phyloP scores from a whole-genome alignment of 2,329 filamentous ascomycete species.

The Berkeleyomyces rouxiae region DNA sequence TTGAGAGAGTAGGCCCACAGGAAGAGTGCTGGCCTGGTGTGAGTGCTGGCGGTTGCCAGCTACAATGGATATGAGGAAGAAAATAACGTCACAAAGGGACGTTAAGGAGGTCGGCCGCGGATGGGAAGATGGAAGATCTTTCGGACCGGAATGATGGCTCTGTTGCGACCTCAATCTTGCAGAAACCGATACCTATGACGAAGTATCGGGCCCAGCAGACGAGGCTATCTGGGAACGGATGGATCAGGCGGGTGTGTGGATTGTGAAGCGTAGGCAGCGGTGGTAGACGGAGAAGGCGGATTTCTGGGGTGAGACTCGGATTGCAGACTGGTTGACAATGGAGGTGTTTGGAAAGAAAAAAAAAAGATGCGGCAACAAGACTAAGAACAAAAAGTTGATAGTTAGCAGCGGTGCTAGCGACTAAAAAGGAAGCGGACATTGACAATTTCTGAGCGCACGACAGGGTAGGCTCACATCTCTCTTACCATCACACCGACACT shows the following conservation, averaged over 20 bases:
- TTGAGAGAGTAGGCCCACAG: conserved; percentile 96
- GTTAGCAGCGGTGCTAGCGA: not conserved
- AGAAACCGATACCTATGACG: conserved; percentile 67
- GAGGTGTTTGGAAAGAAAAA: not conserved
- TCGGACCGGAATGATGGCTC: conserved; percentile 76
- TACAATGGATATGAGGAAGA: conserved; percentile 31
- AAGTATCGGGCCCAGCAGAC: conserved; percentile 76
- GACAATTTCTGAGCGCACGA: not conserved
- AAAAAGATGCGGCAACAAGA: not conserved
- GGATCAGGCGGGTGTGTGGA: not conserved
- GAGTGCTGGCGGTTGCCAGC: conserved; percentile 79
- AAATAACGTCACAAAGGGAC: conserved; percentile 48
- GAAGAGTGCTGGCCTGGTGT: conserved; percentile 34
- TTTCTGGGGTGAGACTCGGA: not conserved
- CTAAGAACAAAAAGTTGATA: not conserved
- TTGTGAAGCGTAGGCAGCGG: not conserved
- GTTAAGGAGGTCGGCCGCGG: conserved; percentile 84
- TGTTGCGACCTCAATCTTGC: conserved; percentile 43
- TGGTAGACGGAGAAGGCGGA: not conserved
- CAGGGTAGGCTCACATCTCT: not conserved
- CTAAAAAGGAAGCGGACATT: not conserved
- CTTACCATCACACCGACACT: not conserved
- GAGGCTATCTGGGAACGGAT: conserved; percentile 15
- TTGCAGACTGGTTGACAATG: not conserved
- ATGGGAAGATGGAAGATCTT: conserved; percentile 70